Conservation (phyloP, 306 rosid species). For the Vachellia collinsii region DNA sequence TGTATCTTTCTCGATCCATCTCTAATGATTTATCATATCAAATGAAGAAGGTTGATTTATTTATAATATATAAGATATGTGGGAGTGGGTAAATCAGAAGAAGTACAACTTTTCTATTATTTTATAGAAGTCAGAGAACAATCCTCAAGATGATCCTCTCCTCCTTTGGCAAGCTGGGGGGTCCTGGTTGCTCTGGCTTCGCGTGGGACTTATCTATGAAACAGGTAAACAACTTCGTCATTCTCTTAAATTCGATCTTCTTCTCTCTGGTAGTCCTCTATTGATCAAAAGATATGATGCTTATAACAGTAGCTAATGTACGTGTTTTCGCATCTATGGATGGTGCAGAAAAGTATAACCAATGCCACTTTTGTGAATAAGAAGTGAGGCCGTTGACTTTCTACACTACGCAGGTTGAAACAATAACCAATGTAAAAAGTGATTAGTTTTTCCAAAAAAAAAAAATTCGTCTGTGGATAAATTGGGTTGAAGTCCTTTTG, state of each 20-base stretch:
- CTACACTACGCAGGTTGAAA: too few species aligned
- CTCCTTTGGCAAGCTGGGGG: slow-evolving; percentile 50
- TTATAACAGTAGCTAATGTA: too few species aligned
- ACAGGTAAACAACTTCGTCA: slow-evolving; percentile 21
- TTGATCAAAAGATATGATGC: too few species aligned
- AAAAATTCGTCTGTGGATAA: too few species aligned
- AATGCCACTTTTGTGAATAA: too few species aligned
- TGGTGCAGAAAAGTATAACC: too few species aligned
- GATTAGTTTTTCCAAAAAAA: too few species aligned
- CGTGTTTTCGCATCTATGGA: too few species aligned
- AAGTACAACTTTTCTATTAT: slow-evolving; percentile 50
- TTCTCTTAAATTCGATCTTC: background rate
- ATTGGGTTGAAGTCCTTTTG: background rate
- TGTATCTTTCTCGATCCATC: background rate
- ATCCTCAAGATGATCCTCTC: slow-evolving; percentile 49
- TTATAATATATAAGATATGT: slow-evolving; percentile 38
- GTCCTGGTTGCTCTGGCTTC: slow-evolving; percentile 49
- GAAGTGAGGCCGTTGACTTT: too few species aligned
- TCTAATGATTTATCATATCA: too few species aligned
- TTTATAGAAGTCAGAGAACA: slow-evolving; percentile 47
- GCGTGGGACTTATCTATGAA: slow-evolving; percentile 39
- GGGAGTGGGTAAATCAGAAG: slow-evolving; percentile 52
- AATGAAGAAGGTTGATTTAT: too few species aligned
- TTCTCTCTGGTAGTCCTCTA: background rate
- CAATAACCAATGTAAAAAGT: too few species aligned